Percentiles rank a stretch among this genome's conserved stretches.
These are phyloP conservation scores for Pythium aphanidermatum DNA, from an alignment of 352 stramenopile genomes.

Conservation along the genomic window DNA sequence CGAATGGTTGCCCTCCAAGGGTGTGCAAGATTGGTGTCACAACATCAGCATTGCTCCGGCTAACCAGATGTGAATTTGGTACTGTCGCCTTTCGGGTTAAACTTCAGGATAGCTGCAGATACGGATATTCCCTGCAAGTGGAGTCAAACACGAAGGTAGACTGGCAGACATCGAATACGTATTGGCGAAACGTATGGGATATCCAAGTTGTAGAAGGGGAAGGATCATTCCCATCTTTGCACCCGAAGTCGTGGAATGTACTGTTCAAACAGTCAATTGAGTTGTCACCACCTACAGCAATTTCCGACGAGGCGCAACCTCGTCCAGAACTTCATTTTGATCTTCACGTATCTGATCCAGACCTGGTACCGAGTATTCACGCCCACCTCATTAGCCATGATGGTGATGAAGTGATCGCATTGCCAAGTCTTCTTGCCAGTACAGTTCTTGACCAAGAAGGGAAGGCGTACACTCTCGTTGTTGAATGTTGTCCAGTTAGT, in stretches of 20 bases:
- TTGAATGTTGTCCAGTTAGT: conserved; percentile 35
- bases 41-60: conserved; percentile 25
- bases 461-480: conserved; percentile 41
- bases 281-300: conserved; percentile 8
- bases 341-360: conserved; percentile 49
- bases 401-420: conserved; percentile 25
- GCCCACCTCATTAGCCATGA: conserved; percentile 42
- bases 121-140: conserved; percentile 52
- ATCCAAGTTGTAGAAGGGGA: conserved; percentile 46
- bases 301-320: neutral
- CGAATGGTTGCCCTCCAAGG: conserved; percentile 4
- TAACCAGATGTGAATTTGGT: conserved; percentile 13
- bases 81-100: conserved; percentile 39
- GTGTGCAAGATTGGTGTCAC: conserved; percentile 33
- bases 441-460: conserved; percentile 13
- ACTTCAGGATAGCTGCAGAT: conserved; percentile 36
- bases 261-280: conserved; percentile 58
- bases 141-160: conserved; percentile 33
- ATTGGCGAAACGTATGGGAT: conserved; percentile 36
- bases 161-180: conserved; percentile 37
- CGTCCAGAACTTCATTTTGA: conserved; percentile 37
- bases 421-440: conserved; percentile 29
- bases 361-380: conserved; percentile 37
- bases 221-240: conserved; percentile 37
- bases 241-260: conserved; percentile 43